Base-by-base conservation (phyloP, 2,329 filamentous ascomycete genomes). In the Nothopassalora personata region DNA sequence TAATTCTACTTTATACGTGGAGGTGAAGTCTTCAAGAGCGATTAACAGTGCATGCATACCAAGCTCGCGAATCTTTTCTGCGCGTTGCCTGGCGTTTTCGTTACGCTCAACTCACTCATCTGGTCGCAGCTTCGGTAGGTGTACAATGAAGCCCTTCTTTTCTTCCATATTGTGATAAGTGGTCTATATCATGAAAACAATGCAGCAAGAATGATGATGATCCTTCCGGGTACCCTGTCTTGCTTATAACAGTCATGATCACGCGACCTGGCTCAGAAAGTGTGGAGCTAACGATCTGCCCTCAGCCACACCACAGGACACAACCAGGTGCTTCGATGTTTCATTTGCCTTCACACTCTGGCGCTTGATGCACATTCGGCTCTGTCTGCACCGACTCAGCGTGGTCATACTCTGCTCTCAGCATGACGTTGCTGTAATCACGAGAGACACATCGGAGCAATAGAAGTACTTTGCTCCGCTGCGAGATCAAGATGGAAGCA, bases 1-100 rank as follows among this genome's bases (percentile, higher is more conserved):
- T n/a, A 53, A 55, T 48, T 72, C 69, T 19, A 56, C 51, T 33
- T 69, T 68, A 56, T 70, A 71, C 4, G 65, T 68, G 9, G 69
- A 69, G 8, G 66, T 68, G 55, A 71, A 73, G 8, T 65, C 68
- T 47, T 68, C 66, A n/a, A 70, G 71, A 36, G 64, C 60, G 33
- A 52, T 62, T 53, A 64, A 57, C 36, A 73, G 57, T 7, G 68
- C 65, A 28, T 63, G 45, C 10, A 72, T 62, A 8, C 71, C 66
- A 39, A 72, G 66, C 5, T 60, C 56, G 36, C 65, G 66, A 39
- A 53, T 64, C 53, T 63, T 67, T 6, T 57, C 31, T 18, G 67
- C 67, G 15, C 67, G 52, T 11, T n/a, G 47, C 28, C 18, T 31
- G 39, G 50, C 57, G 8, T 45, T 18, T 2, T 19, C 36, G 34